Conservation (phyloP, 1,284 basidiomycete genomes). For the Mycena citricolor region DNA sequence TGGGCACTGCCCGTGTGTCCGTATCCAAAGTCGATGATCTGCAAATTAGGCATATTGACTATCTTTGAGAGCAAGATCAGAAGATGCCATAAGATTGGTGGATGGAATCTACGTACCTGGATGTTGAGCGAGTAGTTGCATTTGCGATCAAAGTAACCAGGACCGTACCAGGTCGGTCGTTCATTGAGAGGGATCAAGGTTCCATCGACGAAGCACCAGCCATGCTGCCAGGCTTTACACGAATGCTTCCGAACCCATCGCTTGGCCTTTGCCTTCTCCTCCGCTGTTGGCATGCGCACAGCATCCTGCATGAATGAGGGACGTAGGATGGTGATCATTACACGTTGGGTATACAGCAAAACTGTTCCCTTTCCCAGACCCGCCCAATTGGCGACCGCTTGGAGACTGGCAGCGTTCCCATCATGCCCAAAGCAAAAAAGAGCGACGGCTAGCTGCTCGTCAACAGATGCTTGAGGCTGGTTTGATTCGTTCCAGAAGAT, state of each 20-base stretch:
- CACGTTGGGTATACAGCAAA: conserved; percentile 17
- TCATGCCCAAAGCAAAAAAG: conserved; percentile 35
- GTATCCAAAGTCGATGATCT: conserved; percentile 33
- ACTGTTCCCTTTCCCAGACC: conserved; percentile 34
- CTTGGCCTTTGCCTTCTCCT: conserved; percentile 27
- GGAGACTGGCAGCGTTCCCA: conserved; percentile 32
- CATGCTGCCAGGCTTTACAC: conserved; percentile 34
- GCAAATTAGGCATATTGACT: conserved; percentile 29
- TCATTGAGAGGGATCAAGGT: conserved; percentile 34
- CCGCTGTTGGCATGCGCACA: conserved; percentile 6
- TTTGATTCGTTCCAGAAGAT: conserved; percentile 33
- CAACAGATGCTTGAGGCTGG: conserved; percentile 29
- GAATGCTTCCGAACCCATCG: conserved; percentile 31
- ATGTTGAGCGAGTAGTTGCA: conserved; percentile 38
- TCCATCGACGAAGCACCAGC: conserved; percentile 39
- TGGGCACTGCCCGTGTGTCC: conserved; percentile 32
- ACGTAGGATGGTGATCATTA: conserved; percentile 12
- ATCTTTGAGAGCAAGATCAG: conserved; percentile 14
- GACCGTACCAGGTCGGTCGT: conserved; percentile 31
- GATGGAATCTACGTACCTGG: conserved; percentile 28
- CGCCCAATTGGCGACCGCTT: conserved; percentile 28
- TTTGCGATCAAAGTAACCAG: conserved; percentile 39
- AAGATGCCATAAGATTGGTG: not conserved
- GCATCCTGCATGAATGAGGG: conserved; percentile 1
- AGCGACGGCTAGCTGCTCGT: conserved; percentile 33